Conservation (phyloP, 768 basidiomycete species). For the Suillus placidus region DNA sequence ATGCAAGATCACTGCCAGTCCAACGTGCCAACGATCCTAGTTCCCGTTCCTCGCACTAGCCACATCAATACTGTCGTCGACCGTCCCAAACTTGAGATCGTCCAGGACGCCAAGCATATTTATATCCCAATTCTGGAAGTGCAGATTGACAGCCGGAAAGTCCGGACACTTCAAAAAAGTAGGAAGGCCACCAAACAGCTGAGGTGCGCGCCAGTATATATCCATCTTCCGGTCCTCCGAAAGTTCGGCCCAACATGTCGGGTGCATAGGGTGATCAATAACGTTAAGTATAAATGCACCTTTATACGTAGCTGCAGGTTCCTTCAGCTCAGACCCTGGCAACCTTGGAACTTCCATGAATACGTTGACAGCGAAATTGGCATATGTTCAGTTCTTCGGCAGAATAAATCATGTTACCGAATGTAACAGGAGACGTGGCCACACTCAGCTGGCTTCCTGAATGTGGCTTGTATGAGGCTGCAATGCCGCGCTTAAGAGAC, state of each 20-base stretch:
- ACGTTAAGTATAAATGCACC: slow-evolving; percentile 27
- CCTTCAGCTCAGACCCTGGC: background rate
- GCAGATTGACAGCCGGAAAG: slow-evolving; percentile 17
- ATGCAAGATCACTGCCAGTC: background rate
- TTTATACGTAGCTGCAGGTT: slow-evolving; percentile 22
- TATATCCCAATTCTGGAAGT: slow-evolving; percentile 25
- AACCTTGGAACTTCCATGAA: slow-evolving; percentile 19
- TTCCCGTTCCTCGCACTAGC: background rate
- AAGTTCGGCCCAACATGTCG: slow-evolving; percentile 13
- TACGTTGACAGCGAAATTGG: slow-evolving; percentile 29
- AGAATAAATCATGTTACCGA: slow-evolving; percentile 11
- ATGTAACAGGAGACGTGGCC: background rate
- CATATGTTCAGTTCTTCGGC: slow-evolving; percentile 15
- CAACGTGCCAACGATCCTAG: too few relatives aligned
- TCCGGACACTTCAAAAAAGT: slow-evolving; percentile 8
- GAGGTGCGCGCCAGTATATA: slow-evolving; percentile 11
- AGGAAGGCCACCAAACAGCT: background rate
- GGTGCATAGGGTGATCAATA: background rate
- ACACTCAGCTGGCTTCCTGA: background rate
- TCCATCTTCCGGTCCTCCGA: slow-evolving; percentile 10
- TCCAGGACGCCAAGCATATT: slow-evolving; percentile 21
- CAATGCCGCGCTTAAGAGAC: slow-evolving; percentile 19
- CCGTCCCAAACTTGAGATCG: background rate
- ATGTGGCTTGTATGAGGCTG: slow-evolving; percentile 12
- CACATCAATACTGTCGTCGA: background rate